Percentiles rank a stretch among this genome's conserved stretches.
These are phyloP conservation scores for Colletotrichum sp. DNA, from an alignment of 2,329 filamentous ascomycete species.

Conservation along the genomic window DNA sequence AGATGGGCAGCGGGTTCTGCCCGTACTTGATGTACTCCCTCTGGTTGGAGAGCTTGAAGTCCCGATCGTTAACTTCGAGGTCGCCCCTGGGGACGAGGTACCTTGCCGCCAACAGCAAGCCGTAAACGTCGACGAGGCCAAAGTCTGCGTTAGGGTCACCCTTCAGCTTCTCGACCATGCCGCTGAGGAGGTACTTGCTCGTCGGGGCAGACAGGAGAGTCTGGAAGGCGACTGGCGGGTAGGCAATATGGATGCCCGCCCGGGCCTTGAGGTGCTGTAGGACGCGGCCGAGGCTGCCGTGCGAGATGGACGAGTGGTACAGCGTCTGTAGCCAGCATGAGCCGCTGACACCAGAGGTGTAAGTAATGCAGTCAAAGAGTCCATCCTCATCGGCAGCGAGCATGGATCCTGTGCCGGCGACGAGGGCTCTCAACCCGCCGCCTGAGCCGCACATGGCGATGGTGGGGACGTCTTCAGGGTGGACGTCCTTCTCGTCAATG, in stretches of 20 bases:
- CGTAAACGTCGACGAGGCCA: slow-evolving; percentile 93
- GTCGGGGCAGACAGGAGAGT: slow-evolving; percentile 88
- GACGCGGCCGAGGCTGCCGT: slow-evolving; percentile 69
- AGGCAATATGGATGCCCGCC: slow-evolving; percentile 88
- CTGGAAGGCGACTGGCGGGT: slow-evolving; percentile 82
- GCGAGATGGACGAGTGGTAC: slow-evolving; percentile 80
- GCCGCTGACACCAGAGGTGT: slow-evolving; percentile 93
- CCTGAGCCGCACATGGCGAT: slow-evolving; percentile 96
- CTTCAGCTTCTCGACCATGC: slow-evolving; percentile 89
- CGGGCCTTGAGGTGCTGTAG: slow-evolving; percentile 87
- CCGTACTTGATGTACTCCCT: slow-evolving; percentile 77
- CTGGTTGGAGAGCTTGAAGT: slow-evolving; percentile 93
- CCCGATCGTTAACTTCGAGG: slow-evolving; percentile 73
- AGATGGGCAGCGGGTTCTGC: slow-evolving; percentile 87
- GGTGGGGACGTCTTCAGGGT: slow-evolving; percentile 89
- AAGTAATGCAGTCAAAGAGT: slow-evolving; percentile 91
- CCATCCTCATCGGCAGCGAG: slow-evolving; percentile 85
- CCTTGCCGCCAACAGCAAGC: slow-evolving; percentile 81
- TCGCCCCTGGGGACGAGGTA: slow-evolving; percentile 88
- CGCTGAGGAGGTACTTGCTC: slow-evolving; percentile 87
- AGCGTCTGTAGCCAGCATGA: slow-evolving; percentile 94
- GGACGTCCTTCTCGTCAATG: slow-evolving; percentile 78
- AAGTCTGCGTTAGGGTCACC: slow-evolving; percentile 82
- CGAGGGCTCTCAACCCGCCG: slow-evolving; percentile 86
- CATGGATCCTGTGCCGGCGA: slow-evolving; percentile 88